Base-by-base conservation (phyloP, 2,329 filamentous ascomycete species). In the Trichoderma cornu-damae region DNA sequence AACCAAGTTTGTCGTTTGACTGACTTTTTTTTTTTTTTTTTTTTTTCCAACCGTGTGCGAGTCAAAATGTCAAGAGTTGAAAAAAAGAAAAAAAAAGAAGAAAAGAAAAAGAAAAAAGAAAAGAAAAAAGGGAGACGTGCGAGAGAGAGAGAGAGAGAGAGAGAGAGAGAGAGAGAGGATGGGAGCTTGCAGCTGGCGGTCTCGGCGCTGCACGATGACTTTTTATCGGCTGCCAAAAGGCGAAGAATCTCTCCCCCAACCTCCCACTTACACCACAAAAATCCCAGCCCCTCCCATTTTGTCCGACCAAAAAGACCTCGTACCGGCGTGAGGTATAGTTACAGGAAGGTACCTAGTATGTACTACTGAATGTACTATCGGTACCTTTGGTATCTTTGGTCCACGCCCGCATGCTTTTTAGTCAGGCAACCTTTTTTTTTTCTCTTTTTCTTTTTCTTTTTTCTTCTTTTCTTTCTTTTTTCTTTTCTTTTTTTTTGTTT, bases 261-360 rank as follows among this genome's bases (percentile, higher is more conserved):
- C 70, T 71, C 70, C 67, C 61, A 69, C 68, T 70, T 69, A 67
- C 64, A 67, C 61, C 68, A 47, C 52, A 26, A 51, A n/a, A 22
- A 44, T 28, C 30, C 51, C 51, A 71, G 60, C 69, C 69, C 68
- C 69, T 67, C 58, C n/a, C 52, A 60, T 61, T 64, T 63, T 42
- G 53, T 49, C 43, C 51, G 32, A 46, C 51, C 42, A 9, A 67
- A 56, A 48, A 56, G 4, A 28, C 35, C n/a, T 26, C 20, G 43
- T 34, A 57, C n/a, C n/a, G n/a, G n/a, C n/a, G n/a, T 44, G 46
- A 34, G 54, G 46, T 35, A 43, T n/a, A n/a, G n/a, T n/a, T n/a
- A n/a, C n/a, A n/a, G n/a, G n/a, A n/a, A n/a, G n/a, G n/a, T n/a
- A n/a, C n/a, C n/a, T n/a, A n/a, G n/a, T n/a, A n/a, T n/a, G n/a